Evolutionary conservation across 2,329 filamentous ascomycete species (phyloP), one percentile per base, ranked within the genome.

Genomic region (Sporothrix euskadiensis): DNA sequence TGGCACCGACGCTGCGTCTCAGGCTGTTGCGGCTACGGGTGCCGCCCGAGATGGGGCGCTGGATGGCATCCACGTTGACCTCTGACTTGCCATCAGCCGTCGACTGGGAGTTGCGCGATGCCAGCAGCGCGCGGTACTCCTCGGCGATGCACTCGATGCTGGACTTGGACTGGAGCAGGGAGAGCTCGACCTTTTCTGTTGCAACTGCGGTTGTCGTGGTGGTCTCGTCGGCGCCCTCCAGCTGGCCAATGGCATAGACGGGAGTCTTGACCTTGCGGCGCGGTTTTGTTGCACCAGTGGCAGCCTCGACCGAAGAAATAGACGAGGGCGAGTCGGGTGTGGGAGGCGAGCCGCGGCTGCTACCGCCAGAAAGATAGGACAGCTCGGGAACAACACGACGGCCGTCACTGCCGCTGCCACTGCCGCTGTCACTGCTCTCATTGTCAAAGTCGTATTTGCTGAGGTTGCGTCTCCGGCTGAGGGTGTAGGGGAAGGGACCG

Each of bases 211-310:
- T 30, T 56, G 52, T 35, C 47, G 8, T 54, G 10, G 47, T n/a
- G 26, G 30, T 30, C 8, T 19, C 61, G 14, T 22, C 32, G 7
- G 7, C 68, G 7, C 79, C 79, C 74, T 88, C 86, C 1, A 86
- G 80, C 76, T 88, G 85, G 16, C 85, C 85, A 73, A 88, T 85
- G 10, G 80, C 80, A 57, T 82, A 82, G 30, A 87, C 84, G 0
- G 86, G 86, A 1, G 85, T 88, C 78, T 87, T 88, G 54, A 85
- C 84, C 70, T 84, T 84, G 41, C 84, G 83, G 73, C 85, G 82
- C 76, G 82, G 81, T 7, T 78, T 78, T n/a, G 22, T 6, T 19
- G 71, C 26, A 2, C 80, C 80, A 6, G 76, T 72, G 2, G 75
- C 72, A 1, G 26, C 44, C n/a, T 78, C 71, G 10, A 19, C 47